Evolutionary conservation across 148 eudicot genomes (phyloP).

Genomic region (Gaultheria prostrata): DNA sequence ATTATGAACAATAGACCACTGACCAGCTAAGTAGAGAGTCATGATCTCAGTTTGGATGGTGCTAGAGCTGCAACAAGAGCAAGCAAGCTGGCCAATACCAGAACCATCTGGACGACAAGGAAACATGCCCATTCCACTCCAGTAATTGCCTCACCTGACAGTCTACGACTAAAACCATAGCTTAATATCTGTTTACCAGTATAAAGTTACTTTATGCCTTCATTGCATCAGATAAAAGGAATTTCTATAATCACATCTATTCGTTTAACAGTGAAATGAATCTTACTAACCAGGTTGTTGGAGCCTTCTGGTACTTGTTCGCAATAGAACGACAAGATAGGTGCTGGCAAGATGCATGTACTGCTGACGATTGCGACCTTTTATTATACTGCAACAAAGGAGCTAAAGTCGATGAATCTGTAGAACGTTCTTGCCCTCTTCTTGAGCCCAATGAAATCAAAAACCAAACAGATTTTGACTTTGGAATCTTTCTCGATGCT

Average conservation of each 20-base stretch:
- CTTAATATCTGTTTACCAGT: neutral
- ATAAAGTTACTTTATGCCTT: neutral
- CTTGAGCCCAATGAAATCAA: conserved; percentile 31
- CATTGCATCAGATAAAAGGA: neutral
- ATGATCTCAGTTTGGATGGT: too few species aligned
- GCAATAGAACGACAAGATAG: conserved; percentile 53
- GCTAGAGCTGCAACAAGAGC: too few species aligned
- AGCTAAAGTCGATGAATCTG: neutral
- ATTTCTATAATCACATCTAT: neutral
- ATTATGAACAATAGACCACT: too few species aligned
- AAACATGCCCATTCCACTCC: too few species aligned
- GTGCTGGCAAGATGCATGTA: conserved; percentile 65
- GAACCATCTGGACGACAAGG: too few species aligned
- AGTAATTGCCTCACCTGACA: too few species aligned
- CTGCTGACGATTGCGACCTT: conserved; percentile 12
- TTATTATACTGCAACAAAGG: conserved; percentile 39
- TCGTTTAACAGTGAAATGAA: neutral
- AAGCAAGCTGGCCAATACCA: too few species aligned
- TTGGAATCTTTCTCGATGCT: conserved; percentile 71
- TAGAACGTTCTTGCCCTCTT: conserved; percentile 34
- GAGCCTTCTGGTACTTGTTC: conserved; percentile 82
- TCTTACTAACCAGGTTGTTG: conserved; percentile 47
- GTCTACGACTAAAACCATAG: too few species aligned
- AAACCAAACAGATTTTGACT: conserved; percentile 42
- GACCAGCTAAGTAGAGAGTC: too few species aligned